Base-by-base conservation (phyloP, 441 rosid species). In the Breynia disticha region DNA sequence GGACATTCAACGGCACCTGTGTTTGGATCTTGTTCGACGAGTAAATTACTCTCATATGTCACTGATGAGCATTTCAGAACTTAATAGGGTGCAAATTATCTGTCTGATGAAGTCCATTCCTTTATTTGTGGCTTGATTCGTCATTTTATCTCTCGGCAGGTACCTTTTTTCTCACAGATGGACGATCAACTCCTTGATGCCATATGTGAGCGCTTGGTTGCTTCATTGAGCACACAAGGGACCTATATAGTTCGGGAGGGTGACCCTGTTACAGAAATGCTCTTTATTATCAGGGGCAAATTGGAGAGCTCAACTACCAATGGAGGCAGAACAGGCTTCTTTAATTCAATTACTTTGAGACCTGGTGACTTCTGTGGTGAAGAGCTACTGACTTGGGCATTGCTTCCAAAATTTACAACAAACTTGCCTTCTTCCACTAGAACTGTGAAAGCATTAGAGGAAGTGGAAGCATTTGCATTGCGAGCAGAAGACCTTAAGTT, bases 281-380 rank as follows among this genome's bases (percentile, higher is more conserved):
- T 88, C 35, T 91, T 88, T 52, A 75, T 88, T 11, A 78, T 86
- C 71, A 71, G 95, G 45, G 98, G 95, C 38, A 80, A 71, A 67
- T 85, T 91, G 10, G 97, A 82, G 19, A 84, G 95, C 75, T 82
- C 82, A 4, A 86, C 93, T 0, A 91, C 97, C 48, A 79, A 88
- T 46, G 97, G 97, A 54, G 97, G 97, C 16, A 69, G 85, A 38
- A 75, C 86, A 6, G 95, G 97, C 35, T 91, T 91, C 80, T 79
- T 74, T 83, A 86, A 91, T 60, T 80, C 95, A 20, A 86, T 79
- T 54, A 79, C 79, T 52, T 54, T 84, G 4, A 76, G 84, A 46
- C 87, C 94, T 7, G 90, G 95, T 6, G 98, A 88, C 46, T 91
- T 91, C 10, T 86, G 95, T 1, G 91, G 97, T 0, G 98, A 91